Conservation (phyloP, 164 flowering plant genomes). For the Berberis vulgaris region DNA sequence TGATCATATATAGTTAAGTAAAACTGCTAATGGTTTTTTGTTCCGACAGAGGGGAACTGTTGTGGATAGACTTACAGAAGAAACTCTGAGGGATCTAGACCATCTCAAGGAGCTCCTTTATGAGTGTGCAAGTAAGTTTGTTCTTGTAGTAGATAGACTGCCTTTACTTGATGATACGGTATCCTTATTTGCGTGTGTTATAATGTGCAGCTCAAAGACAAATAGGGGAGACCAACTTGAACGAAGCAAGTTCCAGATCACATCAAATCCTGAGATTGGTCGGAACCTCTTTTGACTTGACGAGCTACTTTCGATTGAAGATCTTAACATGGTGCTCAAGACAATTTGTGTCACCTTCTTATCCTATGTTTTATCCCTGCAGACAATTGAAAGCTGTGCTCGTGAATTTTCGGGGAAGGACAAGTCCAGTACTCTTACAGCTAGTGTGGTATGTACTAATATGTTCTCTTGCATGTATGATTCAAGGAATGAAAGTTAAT, state of each 20-base stretch:
- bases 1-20: not conserved
- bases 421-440: slow-evolving; percentile 59
- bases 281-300: slow-evolving; percentile 6
- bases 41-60: slow-evolving; percentile 74
- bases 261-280: slow-evolving; percentile 96
- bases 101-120: slow-evolving; percentile 73
- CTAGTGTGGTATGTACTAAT: slow-evolving; percentile 65
- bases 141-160: not conserved
- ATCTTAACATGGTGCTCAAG: not conserved
- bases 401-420: slow-evolving; percentile 34
- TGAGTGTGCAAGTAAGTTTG: slow-evolving; percentile 60
- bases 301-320: not conserved
- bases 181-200: slow-evolving; percentile 7
- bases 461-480: not conserved
- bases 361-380: slow-evolving; percentile 16
- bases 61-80: slow-evolving; percentile 88
- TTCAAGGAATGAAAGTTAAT: not conserved
- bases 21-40: slow-evolving; percentile 1
- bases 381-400: slow-evolving; percentile 87
- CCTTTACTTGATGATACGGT: not conserved
- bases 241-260: slow-evolving; percentile 94
- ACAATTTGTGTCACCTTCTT: not conserved
- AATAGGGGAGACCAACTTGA: slow-evolving; percentile 80
- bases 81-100: slow-evolving; percentile 43
- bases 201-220: slow-evolving; percentile 77